Evolutionary conservation across 1,284 basidiomycete genomes (phyloP).

Genomic region (Ganoderma resinaceum): DNA sequence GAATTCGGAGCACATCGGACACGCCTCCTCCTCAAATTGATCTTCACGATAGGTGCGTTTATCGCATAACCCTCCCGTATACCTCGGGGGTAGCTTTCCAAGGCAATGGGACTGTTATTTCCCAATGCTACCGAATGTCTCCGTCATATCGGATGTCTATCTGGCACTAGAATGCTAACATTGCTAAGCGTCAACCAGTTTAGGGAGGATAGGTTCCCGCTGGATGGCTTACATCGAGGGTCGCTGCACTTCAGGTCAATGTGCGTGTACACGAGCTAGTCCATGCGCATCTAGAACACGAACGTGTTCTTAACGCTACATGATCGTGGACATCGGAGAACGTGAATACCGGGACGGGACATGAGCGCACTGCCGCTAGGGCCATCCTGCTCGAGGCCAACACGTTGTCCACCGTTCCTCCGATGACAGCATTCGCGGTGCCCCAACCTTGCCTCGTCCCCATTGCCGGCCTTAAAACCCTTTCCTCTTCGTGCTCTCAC

Average conservation of each 20-base stretch:
- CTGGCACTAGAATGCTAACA: too few species aligned
- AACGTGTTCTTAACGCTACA: background rate
- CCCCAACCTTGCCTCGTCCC: background rate
- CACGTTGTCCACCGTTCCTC: constrained; percentile 19
- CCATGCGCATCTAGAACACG: background rate
- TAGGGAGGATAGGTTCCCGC: background rate
- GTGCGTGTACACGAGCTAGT: background rate
- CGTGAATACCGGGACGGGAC: constrained; percentile 1
- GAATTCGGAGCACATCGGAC: background rate
- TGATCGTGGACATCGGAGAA: constrained; percentile 4
- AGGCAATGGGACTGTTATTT: background rate
- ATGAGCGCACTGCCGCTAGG: constrained; percentile 8
- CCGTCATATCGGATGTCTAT: too few species aligned
- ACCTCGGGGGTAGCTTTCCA: background rate
- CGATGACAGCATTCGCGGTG: constrained; percentile 14
- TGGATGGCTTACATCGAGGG: background rate
- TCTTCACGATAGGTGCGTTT: background rate
- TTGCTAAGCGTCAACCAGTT: too few species aligned
- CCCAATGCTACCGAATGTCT: background rate
- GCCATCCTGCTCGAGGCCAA: constrained; percentile 19
- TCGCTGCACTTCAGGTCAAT: background rate
- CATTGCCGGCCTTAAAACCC: background rate
- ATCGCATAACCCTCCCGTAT: too few species aligned
- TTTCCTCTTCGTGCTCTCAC: background rate
- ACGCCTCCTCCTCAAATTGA: background rate